Conservation (phyloP, 768 basidiomycete genomes). For the Trametopsis cervina region DNA sequence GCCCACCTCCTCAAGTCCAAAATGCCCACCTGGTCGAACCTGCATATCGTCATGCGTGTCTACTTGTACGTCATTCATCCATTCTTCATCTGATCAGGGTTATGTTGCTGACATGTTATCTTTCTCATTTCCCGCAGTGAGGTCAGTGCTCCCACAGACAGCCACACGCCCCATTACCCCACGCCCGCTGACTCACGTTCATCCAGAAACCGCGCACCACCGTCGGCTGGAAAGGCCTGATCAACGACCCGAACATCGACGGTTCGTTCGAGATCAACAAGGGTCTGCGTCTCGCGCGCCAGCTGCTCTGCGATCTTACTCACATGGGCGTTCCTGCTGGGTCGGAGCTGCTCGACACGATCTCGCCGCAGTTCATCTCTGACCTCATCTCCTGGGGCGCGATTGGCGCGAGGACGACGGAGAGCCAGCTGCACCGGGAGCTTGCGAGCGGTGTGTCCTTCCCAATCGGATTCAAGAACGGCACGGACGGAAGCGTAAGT, state of each 20-base stretch:
- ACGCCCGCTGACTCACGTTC: too few species aligned
- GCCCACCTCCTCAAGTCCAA: slow-evolving; percentile 66
- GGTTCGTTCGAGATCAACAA: slow-evolving; percentile 97
- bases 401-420: slow-evolving; percentile 96
- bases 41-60: slow-evolving; percentile 91
- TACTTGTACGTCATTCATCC: slow-evolving; percentile 73
- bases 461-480: slow-evolving; percentile 99
- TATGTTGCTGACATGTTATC: slow-evolving; percentile 27
- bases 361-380: slow-evolving; percentile 76
- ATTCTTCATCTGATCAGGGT: slow-evolving; percentile 4
- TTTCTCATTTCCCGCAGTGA: slow-evolving; percentile 32
- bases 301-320: slow-evolving; percentile 89
- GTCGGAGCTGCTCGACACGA: slow-evolving; percentile 86
- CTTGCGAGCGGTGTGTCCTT: slow-evolving; percentile 94
- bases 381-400: slow-evolving; percentile 90
- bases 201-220: slow-evolving; percentile 95
- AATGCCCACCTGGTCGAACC: slow-evolving; percentile 60
- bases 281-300: slow-evolving; percentile 81
- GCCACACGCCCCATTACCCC: not conserved
- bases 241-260: slow-evolving; percentile 93
- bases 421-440: slow-evolving; percentile 95
- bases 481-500: slow-evolving; percentile 77
- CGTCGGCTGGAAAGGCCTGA: slow-evolving; percentile 95
- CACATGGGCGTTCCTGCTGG: slow-evolving; percentile 88
- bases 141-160: slow-evolving; percentile 19